These are phyloP conservation scores for Boletus nobilissimus DNA, from an alignment of 1,284 basidiomycete species.

Conservation along the genomic window DNA sequence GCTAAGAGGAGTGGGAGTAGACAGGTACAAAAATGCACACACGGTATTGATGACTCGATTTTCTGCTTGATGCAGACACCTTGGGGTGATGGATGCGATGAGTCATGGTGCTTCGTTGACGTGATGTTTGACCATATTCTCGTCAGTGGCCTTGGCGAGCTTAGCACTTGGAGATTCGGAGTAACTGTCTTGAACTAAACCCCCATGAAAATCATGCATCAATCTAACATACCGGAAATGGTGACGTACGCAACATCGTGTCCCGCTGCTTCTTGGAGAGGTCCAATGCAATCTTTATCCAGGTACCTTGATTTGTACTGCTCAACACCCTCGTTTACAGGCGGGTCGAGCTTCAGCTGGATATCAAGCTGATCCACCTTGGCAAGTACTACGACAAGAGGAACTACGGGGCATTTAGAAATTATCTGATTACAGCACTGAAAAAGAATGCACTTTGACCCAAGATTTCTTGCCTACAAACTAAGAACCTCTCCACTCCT, in stretches of 20 bases:
- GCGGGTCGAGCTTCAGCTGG: conserved; percentile 6
- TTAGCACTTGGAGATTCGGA: background rate
- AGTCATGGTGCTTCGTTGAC: conserved; percentile 12
- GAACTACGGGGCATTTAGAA: conserved; percentile 18
- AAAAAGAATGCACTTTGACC: conserved; percentile 22
- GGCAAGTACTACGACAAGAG: conserved; percentile 32
- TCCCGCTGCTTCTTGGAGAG: conserved; percentile 2
- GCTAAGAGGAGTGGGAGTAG: background rate
- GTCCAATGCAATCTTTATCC: conserved; percentile 12
- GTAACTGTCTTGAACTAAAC: conserved; percentile 13
- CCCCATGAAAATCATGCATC: background rate
- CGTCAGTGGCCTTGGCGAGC: conserved; percentile 13
- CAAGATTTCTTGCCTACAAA: conserved; percentile 14
- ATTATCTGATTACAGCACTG: background rate
- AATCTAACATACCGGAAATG: conserved; percentile 26
- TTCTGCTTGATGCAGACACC: conserved; percentile 35
- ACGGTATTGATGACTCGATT: conserved; percentile 33
- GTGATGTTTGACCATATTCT: conserved; percentile 17
- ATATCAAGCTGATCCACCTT: conserved; percentile 20
- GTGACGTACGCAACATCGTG: conserved; percentile 1
- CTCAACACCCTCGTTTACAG: background rate
- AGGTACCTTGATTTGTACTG: background rate
- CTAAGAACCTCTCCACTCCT: conserved; percentile 28
- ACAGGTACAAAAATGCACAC: background rate
- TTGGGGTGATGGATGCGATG: conserved; percentile 30